Base-by-base conservation (phyloP, 2,329 filamentous ascomycete species). In the Diaporthe sp. region DNA sequence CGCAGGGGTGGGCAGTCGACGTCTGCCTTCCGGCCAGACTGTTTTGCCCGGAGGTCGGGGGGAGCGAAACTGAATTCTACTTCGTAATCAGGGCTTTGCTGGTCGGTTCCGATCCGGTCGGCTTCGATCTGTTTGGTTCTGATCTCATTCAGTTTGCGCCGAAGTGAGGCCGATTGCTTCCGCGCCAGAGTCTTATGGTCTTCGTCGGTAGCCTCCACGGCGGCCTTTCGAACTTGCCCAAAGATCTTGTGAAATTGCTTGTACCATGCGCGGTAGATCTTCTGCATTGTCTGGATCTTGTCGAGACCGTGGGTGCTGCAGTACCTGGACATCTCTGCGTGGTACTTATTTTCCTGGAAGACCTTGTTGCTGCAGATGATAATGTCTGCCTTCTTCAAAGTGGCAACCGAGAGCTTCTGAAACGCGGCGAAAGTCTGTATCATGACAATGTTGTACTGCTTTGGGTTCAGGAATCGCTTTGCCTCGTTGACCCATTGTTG, bases 401-500 rank as follows among this genome's bases (percentile, higher is more conserved):
- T 58, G 1, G 73, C 37, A 3, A 79, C 67, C 3, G 74, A 3
- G 6, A 72, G 49, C 22, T 44, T 74, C 9, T 60, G 34, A 15
- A 82, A 77, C 8, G 79, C 75, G 0, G 39, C 10, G 12, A 76
- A 57, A 0, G 51, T 78, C 1, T 77, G 78, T 31, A 86, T 80
- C 2, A 80, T 70, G 17, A 84, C 31, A 6, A 86, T 63, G 5
- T 79, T 73, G 34, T 49, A 75, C 1, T 72, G 55, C 1, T 65
- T 44, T 49, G 80, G 57, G 1, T 79, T 77, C 13, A 86, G 78
- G 75, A 87, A 87, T 10, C 78, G 80, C 0, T 25, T 17, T 1
- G 81, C 79, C 75, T 87, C 85, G 0, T 68, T 51, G 5, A 70
- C 73, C 86, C 86, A 88, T 74, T 88, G 86, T 0, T 77, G 58